These are phyloP conservation scores for Mucor sp. DNA, from an alignment of 371 early-diverging fungal genomes.

Conservation along the genomic window DNA sequence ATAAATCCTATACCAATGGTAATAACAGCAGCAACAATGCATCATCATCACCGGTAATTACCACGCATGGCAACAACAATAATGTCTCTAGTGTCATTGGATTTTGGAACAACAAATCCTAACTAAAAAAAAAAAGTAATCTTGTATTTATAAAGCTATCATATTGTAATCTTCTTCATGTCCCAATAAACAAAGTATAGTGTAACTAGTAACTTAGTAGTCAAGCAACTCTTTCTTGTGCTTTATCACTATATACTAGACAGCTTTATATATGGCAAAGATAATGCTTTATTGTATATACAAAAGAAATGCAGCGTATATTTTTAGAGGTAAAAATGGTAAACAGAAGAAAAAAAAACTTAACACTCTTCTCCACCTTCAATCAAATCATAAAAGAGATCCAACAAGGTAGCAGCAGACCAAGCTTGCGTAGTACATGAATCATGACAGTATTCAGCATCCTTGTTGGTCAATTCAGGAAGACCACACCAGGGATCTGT, in stretches of 20 bases:
- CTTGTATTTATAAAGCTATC: not conserved
- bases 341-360: not conserved
- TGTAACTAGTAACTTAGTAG: no score
- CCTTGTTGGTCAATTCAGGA: slow-evolving; percentile 92
- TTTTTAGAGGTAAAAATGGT: no score
- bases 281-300: no score
- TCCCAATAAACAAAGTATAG: not conserved
- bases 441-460: slow-evolving; percentile 82
- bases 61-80: not conserved
- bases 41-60: not conserved
- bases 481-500: slow-evolving; percentile 82
- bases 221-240: no score
- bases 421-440: slow-evolving; percentile 96
- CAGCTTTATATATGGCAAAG: no score
- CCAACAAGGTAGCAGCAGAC: slow-evolving; percentile 83
- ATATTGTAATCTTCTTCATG: no score
- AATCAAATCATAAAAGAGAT: slow-evolving; percentile 48
- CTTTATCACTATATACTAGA: no score
- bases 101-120: slow-evolving; percentile 28
- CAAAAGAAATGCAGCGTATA: not conserved
- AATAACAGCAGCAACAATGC: not conserved
- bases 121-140: not conserved
- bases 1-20: slow-evolving; percentile 5
- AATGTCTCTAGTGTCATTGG: slow-evolving; percentile 31
- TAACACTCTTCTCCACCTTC: slow-evolving; percentile 17